These are phyloP conservation scores for Fusarium armeniacum DNA, from an alignment of 2,329 filamentous ascomycete genomes.

Conservation along the genomic window DNA sequence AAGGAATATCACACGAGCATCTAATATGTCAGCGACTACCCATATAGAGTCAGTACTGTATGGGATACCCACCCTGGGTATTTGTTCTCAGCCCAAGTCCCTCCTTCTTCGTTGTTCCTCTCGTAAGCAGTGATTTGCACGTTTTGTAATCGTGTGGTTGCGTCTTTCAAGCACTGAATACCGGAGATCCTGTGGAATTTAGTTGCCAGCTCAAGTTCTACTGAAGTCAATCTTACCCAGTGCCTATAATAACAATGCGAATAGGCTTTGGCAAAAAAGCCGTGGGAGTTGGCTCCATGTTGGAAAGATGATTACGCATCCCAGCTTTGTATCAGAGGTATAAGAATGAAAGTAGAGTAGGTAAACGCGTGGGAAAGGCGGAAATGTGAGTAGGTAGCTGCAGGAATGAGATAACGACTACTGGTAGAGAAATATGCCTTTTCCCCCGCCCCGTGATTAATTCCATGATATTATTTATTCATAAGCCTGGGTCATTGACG, in stretches of 20 bases:
- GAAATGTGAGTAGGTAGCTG: too few relatives aligned
- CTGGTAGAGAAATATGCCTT: too few relatives aligned
- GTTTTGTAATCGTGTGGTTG: neutral
- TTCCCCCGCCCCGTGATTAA: too few relatives aligned
- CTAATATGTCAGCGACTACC: neutral
- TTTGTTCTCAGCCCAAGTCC: slow-evolving; percentile 1
- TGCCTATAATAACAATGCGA: neutral
- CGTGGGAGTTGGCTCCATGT: neutral
- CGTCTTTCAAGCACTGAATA: slow-evolving; percentile 4
- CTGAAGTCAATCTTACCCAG: neutral
- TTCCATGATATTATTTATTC: too few relatives aligned
- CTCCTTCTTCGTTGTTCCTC: neutral
- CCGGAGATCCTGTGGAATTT: neutral
- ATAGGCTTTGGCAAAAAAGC: neutral
- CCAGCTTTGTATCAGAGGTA: too few relatives aligned
- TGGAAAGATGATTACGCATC: too few relatives aligned
- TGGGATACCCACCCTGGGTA: neutral
- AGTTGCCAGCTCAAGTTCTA: neutral
- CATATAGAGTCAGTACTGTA: neutral
- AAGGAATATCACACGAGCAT: slow-evolving; percentile 4
- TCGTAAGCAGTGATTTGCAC: neutral
- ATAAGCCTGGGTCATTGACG: too few relatives aligned
- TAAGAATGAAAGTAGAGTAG: too few relatives aligned
- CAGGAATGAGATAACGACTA: too few relatives aligned
- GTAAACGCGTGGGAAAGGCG: too few relatives aligned